A percentile compares a stretch with the other conserved stretches of the same genome.
phyloP scores from a whole-genome alignment of 345 rosid genomes.

The Eutrema japonicum region DNA sequence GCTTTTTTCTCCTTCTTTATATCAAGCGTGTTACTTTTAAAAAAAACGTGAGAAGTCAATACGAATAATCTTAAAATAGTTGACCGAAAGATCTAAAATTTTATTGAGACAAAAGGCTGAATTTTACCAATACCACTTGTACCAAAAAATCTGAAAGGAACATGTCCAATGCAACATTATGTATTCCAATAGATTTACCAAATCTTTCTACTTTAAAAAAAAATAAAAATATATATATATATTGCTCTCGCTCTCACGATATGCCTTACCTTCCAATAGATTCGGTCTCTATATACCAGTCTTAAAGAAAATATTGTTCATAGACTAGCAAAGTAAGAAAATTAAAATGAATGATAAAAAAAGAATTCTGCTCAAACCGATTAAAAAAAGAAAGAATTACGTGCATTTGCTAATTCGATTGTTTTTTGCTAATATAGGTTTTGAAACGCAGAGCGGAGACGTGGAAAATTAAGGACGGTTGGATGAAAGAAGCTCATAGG shows the following conservation, averaged over 20 bases:
- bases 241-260: neutral
- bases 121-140: neutral
- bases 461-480: slow-evolving; percentile 30
- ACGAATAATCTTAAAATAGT: neutral
- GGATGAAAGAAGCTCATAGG: slow-evolving; percentile 16
- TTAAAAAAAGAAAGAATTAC: no score
- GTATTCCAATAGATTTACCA: neutral
- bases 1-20: no score
- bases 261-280: neutral
- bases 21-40: neutral
- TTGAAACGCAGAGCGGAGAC: neutral
- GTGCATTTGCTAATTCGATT: no score
- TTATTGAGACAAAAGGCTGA: neutral
- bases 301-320: neutral
- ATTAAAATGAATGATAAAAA: neutral
- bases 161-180: neutral
- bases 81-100: neutral
- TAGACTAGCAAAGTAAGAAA: neutral
- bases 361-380: neutral
- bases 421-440: no score
- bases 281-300: neutral
- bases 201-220: neutral
- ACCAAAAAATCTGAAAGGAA: neutral
- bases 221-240: neutral
- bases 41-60: neutral